Percentiles rank a stretch among this genome's conserved stretches.
phyloP scores from a whole-genome alignment of 257 asterid species.

The Rhazya stricta region DNA sequence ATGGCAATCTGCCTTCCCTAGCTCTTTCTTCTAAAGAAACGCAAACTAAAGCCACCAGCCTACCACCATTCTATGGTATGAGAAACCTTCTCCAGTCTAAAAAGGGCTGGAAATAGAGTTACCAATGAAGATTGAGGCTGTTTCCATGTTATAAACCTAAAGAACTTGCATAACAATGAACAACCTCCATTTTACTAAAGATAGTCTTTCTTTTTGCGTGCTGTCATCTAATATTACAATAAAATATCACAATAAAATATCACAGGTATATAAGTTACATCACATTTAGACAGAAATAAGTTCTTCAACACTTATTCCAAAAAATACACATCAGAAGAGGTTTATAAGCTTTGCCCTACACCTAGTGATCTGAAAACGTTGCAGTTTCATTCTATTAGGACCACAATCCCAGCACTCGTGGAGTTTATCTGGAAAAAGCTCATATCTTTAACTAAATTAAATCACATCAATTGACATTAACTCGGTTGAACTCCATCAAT shows the following conservation, averaged over 20 bases:
- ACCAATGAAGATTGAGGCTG: background rate
- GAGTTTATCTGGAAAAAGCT: background rate
- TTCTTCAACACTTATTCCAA: background rate
- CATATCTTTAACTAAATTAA: background rate
- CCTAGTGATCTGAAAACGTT: background rate
- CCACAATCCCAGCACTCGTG: background rate
- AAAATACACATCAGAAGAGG: background rate
- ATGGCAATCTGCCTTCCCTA: background rate
- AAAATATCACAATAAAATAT: too few relatives aligned
- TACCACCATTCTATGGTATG: background rate
- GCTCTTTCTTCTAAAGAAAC: background rate
- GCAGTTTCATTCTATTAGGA: background rate
- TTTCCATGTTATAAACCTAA: background rate
- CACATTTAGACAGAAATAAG: background rate
- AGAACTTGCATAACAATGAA: background rate
- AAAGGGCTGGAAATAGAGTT: background rate
- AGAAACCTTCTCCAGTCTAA: background rate
- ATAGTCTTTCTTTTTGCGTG: background rate
- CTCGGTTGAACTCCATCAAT: background rate
- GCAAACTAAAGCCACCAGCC: background rate
- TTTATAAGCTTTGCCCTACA: background rate
- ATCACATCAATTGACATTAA: background rate
- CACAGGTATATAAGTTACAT: background rate
- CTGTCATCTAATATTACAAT: background rate
- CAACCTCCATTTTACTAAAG: background rate